Evolutionary conservation across 1,284 basidiomycete species (phyloP), one percentile per base, ranked within the genome.

Genomic region (Puccinia sorghi): DNA sequence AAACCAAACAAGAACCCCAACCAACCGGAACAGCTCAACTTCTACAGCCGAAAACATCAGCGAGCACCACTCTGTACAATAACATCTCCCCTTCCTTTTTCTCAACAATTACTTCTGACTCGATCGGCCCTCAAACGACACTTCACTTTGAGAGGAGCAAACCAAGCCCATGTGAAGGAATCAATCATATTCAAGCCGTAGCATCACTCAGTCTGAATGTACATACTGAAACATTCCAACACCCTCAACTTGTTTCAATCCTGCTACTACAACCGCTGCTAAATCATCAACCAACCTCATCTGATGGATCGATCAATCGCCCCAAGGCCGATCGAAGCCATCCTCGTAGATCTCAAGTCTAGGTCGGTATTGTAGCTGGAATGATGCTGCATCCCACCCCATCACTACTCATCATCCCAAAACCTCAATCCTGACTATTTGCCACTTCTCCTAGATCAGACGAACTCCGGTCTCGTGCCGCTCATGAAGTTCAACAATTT

Each of bases 401-500:
- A 32, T 32, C 32, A 32, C 32, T 4, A 32, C 32, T 46, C 43
- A 46, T 64, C 22, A 75, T 52, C 25, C 17, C 37, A 61, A 22
- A 67, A 15, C 1, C 63, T 54, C 41, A 37, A 57, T 25, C 74
- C 25, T 56, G 54, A 43, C 27, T 46, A 43, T 48, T 32, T n/a
- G 25, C 17, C 13, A 11, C 66, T 56, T 27, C 52, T 56, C 20
- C 67, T 61, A 79, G 77, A 66, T 79, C 77, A 50, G 77, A 79
- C 63, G 77, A 79, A 48, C 59, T 71, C 22, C 69, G 77, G 37
- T 79, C 77, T 37, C 57, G 77, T 63, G 77, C 77, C 17, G 77
- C 77, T 46, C 61, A 54, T 43, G 77, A 79, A 66, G 70, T 79
- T 48, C 77, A 79, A 67, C 77, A 79, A 79, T 79, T 72, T 54